A percentile compares a stretch with the other conserved stretches of the same genome.
Evolutionary conservation across 148 eudicot genomes (phyloP).

Genomic region (Heliamphora exappendiculata): DNA sequence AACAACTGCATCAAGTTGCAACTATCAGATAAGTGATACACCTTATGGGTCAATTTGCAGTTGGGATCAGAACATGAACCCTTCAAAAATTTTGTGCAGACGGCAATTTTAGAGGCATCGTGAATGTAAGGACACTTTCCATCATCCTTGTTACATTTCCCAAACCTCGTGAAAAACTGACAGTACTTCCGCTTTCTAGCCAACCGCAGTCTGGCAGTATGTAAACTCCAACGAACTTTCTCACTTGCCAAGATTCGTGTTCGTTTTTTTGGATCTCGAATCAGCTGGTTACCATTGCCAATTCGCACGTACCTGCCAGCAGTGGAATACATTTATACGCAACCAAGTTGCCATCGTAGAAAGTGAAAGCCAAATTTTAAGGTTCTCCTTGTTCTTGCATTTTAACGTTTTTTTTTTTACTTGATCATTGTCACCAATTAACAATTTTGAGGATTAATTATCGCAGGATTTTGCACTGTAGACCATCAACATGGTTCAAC

Average conservation of each 20-base stretch:
- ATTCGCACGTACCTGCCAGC: slow-evolving; percentile 77
- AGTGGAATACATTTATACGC: not conserved
- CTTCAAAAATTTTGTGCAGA: slow-evolving; percentile 84
- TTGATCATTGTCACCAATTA: not conserved
- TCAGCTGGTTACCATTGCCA: slow-evolving; percentile 88
- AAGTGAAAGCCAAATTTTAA: not conserved
- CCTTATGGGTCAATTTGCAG: slow-evolving; percentile 97
- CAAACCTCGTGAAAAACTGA: slow-evolving; percentile 94
- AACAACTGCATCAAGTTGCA: not conserved
- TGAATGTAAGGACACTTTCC: slow-evolving; percentile 95
- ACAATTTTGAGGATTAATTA: not conserved
- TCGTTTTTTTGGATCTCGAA: slow-evolving; percentile 90
- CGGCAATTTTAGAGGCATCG: slow-evolving; percentile 72
- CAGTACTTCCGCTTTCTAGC: slow-evolving; percentile 79
- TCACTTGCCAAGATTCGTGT: slow-evolving; percentile 88
- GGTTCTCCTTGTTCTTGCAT: not conserved
- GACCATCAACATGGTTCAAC: slow-evolving; percentile 20
- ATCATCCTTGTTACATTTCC: slow-evolving; percentile 85
- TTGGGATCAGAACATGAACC: slow-evolving; percentile 67
- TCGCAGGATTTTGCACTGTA: not conserved
- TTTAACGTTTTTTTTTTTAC: not conserved
- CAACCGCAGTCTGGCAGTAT: slow-evolving; percentile 75
- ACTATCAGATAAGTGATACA: slow-evolving; percentile 23
- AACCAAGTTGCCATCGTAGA: not conserved
- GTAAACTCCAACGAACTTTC: slow-evolving; percentile 95